Conservation (phyloP, 768 basidiomycete species). For the Boletus sp. region DNA sequence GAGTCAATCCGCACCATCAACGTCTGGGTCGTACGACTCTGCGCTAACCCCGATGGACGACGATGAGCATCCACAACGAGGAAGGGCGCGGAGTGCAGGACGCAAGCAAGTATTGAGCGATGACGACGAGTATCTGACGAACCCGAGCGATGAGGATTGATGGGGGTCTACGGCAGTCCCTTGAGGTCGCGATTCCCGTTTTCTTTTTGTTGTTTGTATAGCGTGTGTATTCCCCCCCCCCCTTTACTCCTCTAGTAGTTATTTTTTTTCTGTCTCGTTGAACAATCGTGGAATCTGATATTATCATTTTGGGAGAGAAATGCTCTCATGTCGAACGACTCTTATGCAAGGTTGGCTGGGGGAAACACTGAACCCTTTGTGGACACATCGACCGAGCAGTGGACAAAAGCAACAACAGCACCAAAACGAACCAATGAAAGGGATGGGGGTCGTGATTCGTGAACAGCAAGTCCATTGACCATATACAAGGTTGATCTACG, state of each 20-base stretch:
- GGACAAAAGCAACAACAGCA: neutral
- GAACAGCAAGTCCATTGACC: neutral
- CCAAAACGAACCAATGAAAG: neutral
- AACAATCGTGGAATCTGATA: constrained; percentile 1
- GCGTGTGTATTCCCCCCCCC: constrained; percentile 5
- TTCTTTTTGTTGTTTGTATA: constrained; percentile 12
- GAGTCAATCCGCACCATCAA: constrained; percentile 29
- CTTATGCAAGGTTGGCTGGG: too few relatives aligned
- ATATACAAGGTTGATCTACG: neutral
- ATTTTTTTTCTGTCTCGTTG: constrained; percentile 1
- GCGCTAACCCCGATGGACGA: constrained; percentile 82
- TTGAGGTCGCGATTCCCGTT: neutral
- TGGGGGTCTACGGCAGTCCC: neutral
- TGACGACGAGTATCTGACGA: constrained; percentile 57
- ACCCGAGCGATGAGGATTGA: constrained; percentile 69
- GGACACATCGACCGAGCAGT: too few relatives aligned
- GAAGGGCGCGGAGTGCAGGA: constrained; percentile 54
- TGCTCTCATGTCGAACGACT: neutral
- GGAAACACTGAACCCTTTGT: too few relatives aligned
- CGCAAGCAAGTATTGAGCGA: constrained; percentile 77
- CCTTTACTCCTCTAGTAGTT: neutral
- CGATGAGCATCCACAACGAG: constrained; percentile 61
- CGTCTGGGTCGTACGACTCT: constrained; percentile 53
- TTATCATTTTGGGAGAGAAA: neutral
- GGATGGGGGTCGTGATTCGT: neutral